Percentiles rank a stretch among this genome's conserved stretches.
These are phyloP conservation scores for Allomyces macrogynus DNA, from an alignment of 192 early-diverging fungal species.

Conservation along the genomic window DNA sequence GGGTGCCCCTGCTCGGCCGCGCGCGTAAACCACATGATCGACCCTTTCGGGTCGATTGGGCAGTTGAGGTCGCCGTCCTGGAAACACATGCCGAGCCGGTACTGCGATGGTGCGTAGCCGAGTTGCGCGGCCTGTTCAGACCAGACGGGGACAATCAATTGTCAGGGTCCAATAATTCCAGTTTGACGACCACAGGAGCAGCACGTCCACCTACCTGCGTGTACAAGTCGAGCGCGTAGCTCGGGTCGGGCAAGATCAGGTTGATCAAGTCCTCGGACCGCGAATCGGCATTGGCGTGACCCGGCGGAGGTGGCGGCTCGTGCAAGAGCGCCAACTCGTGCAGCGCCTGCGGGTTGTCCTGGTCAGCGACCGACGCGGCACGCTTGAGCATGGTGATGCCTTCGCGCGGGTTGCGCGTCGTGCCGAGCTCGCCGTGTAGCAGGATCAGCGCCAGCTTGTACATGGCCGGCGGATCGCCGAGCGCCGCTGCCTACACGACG, in stretches of 20 bases:
- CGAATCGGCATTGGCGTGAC: constrained; percentile 25
- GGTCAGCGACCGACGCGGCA: constrained; percentile 73
- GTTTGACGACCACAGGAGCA: too few species aligned
- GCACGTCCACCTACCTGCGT: constrained; percentile 25
- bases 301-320: constrained; percentile 35
- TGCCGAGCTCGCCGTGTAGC: constrained; percentile 60
- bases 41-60: constrained; percentile 64
- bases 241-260: constrained; percentile 48
- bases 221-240: constrained; percentile 78
- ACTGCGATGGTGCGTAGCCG: constrained; percentile 83
- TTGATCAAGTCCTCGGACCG: constrained; percentile 5
- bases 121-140: constrained; percentile 50
- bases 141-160: too few species aligned
- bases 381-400: constrained; percentile 87
- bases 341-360: constrained; percentile 74
- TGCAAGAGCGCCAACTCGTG: constrained; percentile 80
- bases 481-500: constrained; percentile 34
- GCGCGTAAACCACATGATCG: constrained; percentile 88
- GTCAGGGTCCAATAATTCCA: too few species aligned
- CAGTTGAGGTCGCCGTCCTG: constrained; percentile 83
- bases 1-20: constrained; percentile 79
- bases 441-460: constrained; percentile 90
- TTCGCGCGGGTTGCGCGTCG: constrained; percentile 60
- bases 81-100: constrained; percentile 74
- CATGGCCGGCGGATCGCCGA: constrained; percentile 87